Evolutionary conservation across 1,284 basidiomycete species (phyloP).

Genomic region (Veloboletus limbatus): DNA sequence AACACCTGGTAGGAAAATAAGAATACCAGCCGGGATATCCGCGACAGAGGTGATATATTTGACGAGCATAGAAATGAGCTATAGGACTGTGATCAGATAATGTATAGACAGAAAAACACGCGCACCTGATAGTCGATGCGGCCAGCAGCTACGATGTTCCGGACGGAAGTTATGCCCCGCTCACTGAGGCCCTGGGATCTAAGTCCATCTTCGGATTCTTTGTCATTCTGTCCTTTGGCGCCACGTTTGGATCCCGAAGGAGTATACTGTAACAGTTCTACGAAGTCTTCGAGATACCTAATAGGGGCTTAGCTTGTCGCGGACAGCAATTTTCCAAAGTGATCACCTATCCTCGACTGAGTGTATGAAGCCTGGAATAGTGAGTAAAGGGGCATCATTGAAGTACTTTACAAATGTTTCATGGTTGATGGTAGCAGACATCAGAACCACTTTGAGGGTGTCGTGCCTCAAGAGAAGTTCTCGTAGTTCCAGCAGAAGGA

Average conservation of each 20-base stretch:
- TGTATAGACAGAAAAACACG: background rate
- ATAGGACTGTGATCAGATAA: background rate
- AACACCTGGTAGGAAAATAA: conserved; percentile 88
- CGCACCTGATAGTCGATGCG: conserved; percentile 72
- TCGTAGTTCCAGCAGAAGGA: conserved; percentile 82
- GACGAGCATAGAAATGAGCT: conserved; percentile 71
- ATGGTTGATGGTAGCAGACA: conserved; percentile 91
- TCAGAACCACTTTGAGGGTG: conserved; percentile 78
- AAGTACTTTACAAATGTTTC: conserved; percentile 83
- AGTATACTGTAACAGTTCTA: conserved; percentile 53
- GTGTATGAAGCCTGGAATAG: conserved; percentile 82
- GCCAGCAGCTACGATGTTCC: conserved; percentile 60
- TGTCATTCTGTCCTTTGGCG: conserved; percentile 43
- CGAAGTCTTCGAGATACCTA: conserved; percentile 81
- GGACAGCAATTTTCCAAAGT: background rate
- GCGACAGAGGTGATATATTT: conserved; percentile 61
- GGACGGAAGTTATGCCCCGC: conserved; percentile 53
- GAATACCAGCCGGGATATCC: conserved; percentile 57
- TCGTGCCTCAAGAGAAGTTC: conserved; percentile 72
- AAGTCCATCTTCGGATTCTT: conserved; percentile 53
- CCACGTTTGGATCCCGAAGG: conserved; percentile 32
- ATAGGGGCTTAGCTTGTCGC: background rate
- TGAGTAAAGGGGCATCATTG: conserved; percentile 73
- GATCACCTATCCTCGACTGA: conserved; percentile 74
- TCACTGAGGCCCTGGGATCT: conserved; percentile 54